Evolutionary conservation across 2,329 filamentous ascomycete genomes (phyloP).

Genomic region (Acrocalymma vagum): DNA sequence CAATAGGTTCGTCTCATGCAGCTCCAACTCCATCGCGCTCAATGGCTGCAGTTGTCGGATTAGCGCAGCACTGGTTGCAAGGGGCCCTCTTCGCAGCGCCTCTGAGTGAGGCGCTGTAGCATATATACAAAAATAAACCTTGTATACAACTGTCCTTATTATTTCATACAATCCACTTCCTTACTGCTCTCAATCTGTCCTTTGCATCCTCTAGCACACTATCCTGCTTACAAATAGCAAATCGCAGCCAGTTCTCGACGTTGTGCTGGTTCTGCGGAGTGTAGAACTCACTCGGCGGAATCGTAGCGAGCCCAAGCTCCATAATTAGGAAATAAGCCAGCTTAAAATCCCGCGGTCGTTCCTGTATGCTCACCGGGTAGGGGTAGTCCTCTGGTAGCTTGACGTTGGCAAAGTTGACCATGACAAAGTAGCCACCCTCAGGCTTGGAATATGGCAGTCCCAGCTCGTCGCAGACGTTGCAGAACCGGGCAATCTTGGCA

Average conservation of each 20-base stretch:
- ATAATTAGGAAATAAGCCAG: slow-evolving; percentile 93
- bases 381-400: slow-evolving; percentile 80
- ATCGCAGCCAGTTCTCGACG: slow-evolving; percentile 87
- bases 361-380: slow-evolving; percentile 82
- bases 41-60: too few species aligned
- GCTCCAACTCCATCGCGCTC: too few species aligned
- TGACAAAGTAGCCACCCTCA: slow-evolving; percentile 92
- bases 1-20: too few species aligned
- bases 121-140: too few species aligned
- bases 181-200: slow-evolving; percentile 52
- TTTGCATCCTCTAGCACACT: slow-evolving; percentile 64
- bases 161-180: too few species aligned
- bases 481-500: slow-evolving; percentile 82
- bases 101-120: too few species aligned
- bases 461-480: slow-evolving; percentile 60
- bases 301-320: slow-evolving; percentile 92
- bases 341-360: slow-evolving; percentile 86
- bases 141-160: too few species aligned
- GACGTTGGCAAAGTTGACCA: slow-evolving; percentile 88
- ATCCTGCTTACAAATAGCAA: slow-evolving; percentile 93
- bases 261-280: slow-evolving; percentile 80
- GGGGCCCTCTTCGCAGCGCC: too few species aligned
- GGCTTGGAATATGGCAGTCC: slow-evolving; percentile 77
- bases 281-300: slow-evolving; percentile 94
- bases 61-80: too few species aligned